Evolutionary conservation across 2,329 filamentous ascomycete species (phyloP).

Genomic region (Aspergillus glaucus): DNA sequence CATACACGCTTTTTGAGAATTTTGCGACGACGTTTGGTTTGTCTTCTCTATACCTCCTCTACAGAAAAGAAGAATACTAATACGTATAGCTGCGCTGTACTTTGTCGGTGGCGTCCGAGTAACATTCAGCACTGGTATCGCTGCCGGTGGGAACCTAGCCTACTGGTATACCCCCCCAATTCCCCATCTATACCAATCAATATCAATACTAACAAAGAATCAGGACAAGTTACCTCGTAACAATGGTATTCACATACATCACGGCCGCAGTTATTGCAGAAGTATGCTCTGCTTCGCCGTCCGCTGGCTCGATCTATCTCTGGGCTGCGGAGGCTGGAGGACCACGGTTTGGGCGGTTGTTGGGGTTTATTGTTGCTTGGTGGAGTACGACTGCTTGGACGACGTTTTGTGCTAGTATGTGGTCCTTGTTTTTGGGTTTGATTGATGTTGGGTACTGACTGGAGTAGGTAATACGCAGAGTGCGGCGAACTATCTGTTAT

Average conservation of each 20-base stretch:
- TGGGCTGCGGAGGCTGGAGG: constrained; percentile 58
- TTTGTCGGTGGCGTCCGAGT: constrained; percentile 56
- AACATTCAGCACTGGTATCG: constrained; percentile 58
- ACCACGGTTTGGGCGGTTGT: constrained; percentile 48
- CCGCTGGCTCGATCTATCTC: constrained; percentile 55
- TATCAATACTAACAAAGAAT: background rate
- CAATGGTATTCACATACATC: constrained; percentile 56
- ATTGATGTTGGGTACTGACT: constrained; percentile 1
- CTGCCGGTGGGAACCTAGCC: constrained; percentile 54
- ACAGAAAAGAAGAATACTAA: constrained; percentile 2
- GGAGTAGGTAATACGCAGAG: constrained; percentile 43
- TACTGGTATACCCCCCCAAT: constrained; percentile 44
- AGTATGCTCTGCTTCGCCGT: constrained; percentile 54
- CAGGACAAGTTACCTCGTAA: constrained; percentile 56
- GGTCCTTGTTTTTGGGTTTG: background rate
- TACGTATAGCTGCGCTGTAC: constrained; percentile 50
- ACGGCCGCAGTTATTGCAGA: constrained; percentile 56
- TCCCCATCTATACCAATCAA: background rate
- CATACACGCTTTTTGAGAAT: constrained; percentile 53
- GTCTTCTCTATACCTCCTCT: constrained; percentile 36
- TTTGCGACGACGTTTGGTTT: constrained; percentile 55
- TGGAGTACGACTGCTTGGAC: constrained; percentile 60
- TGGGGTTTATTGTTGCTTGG: constrained; percentile 59
- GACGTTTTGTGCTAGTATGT: constrained; percentile 48
- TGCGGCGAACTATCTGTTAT: constrained; percentile 49